Evolutionary conservation across 2,329 filamentous ascomycete species (phyloP).

Genomic region (Neopestalotiopsis sp.): DNA sequence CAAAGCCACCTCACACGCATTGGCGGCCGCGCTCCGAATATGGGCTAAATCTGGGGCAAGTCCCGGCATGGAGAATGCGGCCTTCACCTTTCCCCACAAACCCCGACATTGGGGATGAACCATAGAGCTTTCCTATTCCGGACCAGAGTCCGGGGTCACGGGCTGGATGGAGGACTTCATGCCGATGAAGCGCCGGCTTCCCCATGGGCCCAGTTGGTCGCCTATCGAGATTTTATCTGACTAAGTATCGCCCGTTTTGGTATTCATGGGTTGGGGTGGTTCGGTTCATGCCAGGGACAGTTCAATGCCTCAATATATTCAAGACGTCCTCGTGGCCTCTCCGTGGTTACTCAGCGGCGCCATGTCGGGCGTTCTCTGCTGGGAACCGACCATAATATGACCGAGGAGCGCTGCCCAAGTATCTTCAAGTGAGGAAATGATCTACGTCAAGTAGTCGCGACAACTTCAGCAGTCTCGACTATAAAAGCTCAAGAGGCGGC

Average conservation of each 20-base stretch:
- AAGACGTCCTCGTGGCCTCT: constrained; percentile 2
- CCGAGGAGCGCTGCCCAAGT: constrained; percentile 1
- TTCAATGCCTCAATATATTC: constrained; percentile 13
- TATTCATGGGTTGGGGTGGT: background rate
- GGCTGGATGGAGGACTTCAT: constrained; percentile 5
- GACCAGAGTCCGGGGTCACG: background rate
- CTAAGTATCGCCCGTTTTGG: background rate
- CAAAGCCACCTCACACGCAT: background rate
- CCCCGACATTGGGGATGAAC: background rate
- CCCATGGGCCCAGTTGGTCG: background rate
- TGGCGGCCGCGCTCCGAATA: background rate
- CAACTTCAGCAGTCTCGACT: background rate
- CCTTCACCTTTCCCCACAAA: constrained; percentile 9
- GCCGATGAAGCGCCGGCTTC: constrained; percentile 11
- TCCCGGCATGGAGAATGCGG: background rate
- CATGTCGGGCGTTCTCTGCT: constrained; percentile 10
- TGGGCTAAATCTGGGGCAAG: constrained; percentile 7
- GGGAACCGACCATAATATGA: constrained; percentile 8
- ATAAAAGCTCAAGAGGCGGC: background rate
- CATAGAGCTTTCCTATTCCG: constrained; percentile 16
- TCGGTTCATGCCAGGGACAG: background rate
- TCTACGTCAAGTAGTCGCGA: background rate
- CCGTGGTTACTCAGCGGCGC: constrained; percentile 1
- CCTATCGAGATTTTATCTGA: background rate
- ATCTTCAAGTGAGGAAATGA: background rate